A percentile compares a stretch with the other conserved stretches of the same genome.
Evolutionary conservation across 768 basidiomycete species (phyloP).

Genomic region (Cystoderma amianthinum): DNA sequence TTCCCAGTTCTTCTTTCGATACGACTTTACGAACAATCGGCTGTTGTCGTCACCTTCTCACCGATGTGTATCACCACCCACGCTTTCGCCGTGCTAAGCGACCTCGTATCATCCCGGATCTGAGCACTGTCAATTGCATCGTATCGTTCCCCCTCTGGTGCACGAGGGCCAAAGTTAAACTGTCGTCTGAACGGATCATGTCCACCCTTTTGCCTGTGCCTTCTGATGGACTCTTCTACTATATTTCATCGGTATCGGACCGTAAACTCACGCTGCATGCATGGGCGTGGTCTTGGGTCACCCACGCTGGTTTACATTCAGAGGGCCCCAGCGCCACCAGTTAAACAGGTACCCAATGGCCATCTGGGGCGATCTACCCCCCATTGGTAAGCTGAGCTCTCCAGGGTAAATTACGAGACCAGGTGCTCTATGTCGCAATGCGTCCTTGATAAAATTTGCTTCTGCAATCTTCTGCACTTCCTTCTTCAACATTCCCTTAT

Average conservation of each 20-base stretch:
- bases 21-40: not conserved
- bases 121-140: not conserved
- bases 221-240: not conserved
- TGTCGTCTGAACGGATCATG: slow-evolving; percentile 1
- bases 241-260: not conserved
- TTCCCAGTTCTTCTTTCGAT: not conserved
- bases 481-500: not conserved
- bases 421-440: too few species aligned
- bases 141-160: not conserved
- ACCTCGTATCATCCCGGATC: not conserved
- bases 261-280: not conserved
- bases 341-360: too few species aligned
- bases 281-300: not conserved
- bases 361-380: not conserved
- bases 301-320: not conserved
- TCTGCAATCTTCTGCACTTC: too few species aligned
- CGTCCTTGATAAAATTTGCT: too few species aligned
- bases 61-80: not conserved
- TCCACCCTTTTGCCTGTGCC: not conserved
- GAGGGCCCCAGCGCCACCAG: not conserved
- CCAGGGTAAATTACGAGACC: not conserved
- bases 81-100: not conserved
- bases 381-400: not conserved
- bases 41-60: not conserved
- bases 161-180: not conserved